Evolutionary conservation across 2,329 filamentous ascomycete genomes (phyloP), one percentile per base, ranked within the genome.

Genomic region (Ophiosphaerella herpotricha): DNA sequence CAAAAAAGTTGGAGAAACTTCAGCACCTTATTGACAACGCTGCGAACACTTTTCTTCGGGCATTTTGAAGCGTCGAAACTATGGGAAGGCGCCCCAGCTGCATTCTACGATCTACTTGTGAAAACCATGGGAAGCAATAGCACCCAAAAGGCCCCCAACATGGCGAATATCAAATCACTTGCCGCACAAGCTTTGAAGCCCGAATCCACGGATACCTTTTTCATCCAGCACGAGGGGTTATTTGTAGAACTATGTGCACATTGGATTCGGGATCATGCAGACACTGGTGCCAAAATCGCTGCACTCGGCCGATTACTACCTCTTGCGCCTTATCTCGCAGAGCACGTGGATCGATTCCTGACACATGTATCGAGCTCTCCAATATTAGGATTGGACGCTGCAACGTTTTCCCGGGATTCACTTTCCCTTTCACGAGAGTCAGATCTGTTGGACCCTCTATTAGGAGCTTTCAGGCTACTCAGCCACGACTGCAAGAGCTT

Each of bases 191-290:
- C 68, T 31, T 82, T 96, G 66, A 80, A 85, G 63, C 80, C 89
- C 61, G 77, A 79, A 74, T 82, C 85, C 71, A 93, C 90, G 64
- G 85, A 90, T 67, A 78, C 79, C 48, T 78, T 96, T 67, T 91
- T 94, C 67, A 78, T 83, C 58, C 82, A 88, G 66, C 91, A 92
- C 72, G 85, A 89, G 69, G 78, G 82, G 54, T 76, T 92, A 35
- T 90, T 94, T 64, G 84, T 90, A 61, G 92, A 97, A 73, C 79
- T 95, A 42, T 90, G 88, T 73, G 88, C 91, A 54, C 81, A 88
- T 77, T 96, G 91, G 91, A 78, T 88, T 38, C 78, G 64, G 71
- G 77, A 68, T 63, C 76, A 59, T 50, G 62, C 55, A 33, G 53
- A 64, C 35, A 71, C 69, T 31, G 65, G 62, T 51, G 68, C 60